These are phyloP conservation scores for Diaporthe sp. DNA, from an alignment of 2,329 filamentous ascomycete genomes.

Conservation along the genomic window DNA sequence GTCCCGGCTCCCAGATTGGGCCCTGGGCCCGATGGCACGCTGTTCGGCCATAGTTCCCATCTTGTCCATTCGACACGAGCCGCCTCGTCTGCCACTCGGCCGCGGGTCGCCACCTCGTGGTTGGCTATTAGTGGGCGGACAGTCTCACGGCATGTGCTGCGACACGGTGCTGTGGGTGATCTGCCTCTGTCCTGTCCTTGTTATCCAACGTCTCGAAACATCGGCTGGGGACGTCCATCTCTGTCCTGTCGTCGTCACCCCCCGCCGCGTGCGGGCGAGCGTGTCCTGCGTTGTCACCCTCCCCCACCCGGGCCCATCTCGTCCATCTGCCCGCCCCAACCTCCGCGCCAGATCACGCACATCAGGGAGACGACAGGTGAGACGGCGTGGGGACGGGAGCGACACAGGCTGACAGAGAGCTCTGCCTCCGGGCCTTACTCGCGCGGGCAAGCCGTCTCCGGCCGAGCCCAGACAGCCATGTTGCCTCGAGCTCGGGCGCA, in stretches of 20 bases:
- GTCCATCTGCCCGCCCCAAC: neutral
- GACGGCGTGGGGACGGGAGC: neutral
- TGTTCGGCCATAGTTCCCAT: slow-evolving; percentile 20
- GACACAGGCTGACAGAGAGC: neutral
- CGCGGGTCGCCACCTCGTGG: slow-evolving; percentile 19
- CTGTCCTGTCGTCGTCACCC: slow-evolving; percentile 19
- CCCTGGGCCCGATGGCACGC: slow-evolving; percentile 17
- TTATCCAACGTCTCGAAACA: slow-evolving; percentile 13
- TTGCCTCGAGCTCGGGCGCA: slow-evolving; percentile 6
- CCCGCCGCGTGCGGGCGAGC: neutral
- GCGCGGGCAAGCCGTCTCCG: slow-evolving; percentile 20
- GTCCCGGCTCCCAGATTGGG: slow-evolving; percentile 23
- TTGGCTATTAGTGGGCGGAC: slow-evolving; percentile 7
- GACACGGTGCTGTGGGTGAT: slow-evolving; percentile 14
- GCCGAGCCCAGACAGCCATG: slow-evolving; percentile 18
- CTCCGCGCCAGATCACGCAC: slow-evolving; percentile 14
- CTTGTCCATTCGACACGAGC: slow-evolving; percentile 27
- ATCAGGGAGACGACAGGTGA: neutral
- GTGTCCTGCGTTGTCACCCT: slow-evolving; percentile 2
- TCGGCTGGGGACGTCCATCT: neutral
- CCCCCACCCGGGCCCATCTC: slow-evolving; percentile 17
- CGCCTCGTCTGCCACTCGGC: slow-evolving; percentile 20
- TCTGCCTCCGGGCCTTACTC: neutral
- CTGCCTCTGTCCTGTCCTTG: slow-evolving; percentile 2
- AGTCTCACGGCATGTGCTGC: slow-evolving; percentile 17